Conservation (phyloP, 176 grass and related monocot species). For the Eragrostis curvula region DNA sequence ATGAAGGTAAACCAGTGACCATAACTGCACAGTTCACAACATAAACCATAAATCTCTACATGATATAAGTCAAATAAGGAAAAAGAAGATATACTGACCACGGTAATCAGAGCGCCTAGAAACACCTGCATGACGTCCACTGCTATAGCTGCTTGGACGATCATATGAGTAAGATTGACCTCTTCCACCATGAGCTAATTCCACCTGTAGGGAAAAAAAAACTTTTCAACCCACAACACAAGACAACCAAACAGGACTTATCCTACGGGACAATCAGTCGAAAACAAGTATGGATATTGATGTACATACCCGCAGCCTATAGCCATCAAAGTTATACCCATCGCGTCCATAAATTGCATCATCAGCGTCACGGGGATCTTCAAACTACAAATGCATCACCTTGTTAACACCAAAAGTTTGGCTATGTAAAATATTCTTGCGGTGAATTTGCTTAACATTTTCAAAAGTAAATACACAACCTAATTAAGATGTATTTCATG, state of each 20-base stretch:
- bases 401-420: conserved; percentile 15
- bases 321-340: conserved; percentile 93
- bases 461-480: not conserved
- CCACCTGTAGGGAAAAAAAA: conserved; percentile 64
- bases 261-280: conserved; percentile 8
- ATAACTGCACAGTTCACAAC: conserved; percentile 60
- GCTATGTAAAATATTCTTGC: not conserved
- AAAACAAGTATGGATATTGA: not conserved
- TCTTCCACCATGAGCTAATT: conserved; percentile 93
- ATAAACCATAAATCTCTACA: conserved; percentile 14
- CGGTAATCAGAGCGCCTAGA: conserved; percentile 82
- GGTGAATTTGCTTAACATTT: not conserved
- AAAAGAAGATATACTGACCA: conserved; percentile 50
- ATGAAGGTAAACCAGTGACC: conserved; percentile 89
- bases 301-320: conserved; percentile 70
- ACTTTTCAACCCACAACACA: not conserved
- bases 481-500: conserved; percentile 6
- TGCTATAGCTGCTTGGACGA: conserved; percentile 72
- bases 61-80: not conserved
- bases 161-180: conserved; percentile 80
- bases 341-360: conserved; percentile 91
- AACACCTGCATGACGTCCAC: conserved; percentile 62
- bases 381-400: conserved; percentile 63
- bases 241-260: not conserved
- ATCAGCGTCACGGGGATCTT: conserved; percentile 86